phyloP scores from a whole-genome alignment of 2,329 filamentous ascomycete species.

The Fusarium mangiferae region DNA sequence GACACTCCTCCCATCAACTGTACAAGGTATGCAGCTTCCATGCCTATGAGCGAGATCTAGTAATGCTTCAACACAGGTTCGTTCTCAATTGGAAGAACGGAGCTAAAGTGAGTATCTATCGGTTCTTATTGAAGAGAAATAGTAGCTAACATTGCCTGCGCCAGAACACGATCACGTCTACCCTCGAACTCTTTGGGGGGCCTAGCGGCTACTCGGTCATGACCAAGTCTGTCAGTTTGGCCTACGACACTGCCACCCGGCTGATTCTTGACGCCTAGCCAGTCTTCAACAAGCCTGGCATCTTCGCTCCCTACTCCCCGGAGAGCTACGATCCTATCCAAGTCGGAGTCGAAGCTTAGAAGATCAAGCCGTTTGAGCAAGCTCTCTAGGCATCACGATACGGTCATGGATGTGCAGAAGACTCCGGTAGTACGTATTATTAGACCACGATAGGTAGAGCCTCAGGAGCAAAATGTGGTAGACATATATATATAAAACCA shows the following conservation, averaged over 20 bases:
- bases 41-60: not conserved
- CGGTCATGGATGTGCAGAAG: accelerated
- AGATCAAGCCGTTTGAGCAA: not conserved
- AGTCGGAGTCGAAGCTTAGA: not conserved
- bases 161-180: not conserved
- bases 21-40: not conserved
- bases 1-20: not conserved
- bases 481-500: not conserved
- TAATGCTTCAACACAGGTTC: not conserved
- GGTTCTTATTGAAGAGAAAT: accelerated
- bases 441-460: too few relatives aligned
- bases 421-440: accelerated
- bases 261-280: not conserved
- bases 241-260: not conserved
- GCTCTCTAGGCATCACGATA: not conserved
- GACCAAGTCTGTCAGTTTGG: not conserved
- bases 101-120: not conserved
- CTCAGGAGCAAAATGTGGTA: too few relatives aligned
- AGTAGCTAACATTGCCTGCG: not conserved
- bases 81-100: not conserved
- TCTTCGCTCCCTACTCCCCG: not conserved
- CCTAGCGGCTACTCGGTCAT: not conserved
- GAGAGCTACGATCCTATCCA: not conserved
- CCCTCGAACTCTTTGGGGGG: not conserved
- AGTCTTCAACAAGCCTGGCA: not conserved